Conservation (phyloP, 2,329 filamentous ascomycete genomes). For the Apiospora malaysiana region DNA sequence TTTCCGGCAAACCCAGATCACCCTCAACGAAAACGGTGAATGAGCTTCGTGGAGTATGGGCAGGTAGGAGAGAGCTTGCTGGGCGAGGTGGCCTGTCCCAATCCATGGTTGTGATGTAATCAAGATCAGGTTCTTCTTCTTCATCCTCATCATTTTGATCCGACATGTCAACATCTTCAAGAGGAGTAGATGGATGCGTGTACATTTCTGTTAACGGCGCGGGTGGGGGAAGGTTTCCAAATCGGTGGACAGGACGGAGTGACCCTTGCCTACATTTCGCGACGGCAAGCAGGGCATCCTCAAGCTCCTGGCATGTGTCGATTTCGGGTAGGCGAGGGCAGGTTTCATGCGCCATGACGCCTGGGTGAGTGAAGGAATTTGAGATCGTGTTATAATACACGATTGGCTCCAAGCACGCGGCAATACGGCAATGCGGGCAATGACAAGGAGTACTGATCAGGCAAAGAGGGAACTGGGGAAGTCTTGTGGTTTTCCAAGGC, state of each 20-base stretch:
- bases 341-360: neutral
- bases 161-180: neutral
- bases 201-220: too few species aligned
- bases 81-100: neutral
- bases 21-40: neutral
- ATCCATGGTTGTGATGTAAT: neutral
- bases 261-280: too few species aligned
- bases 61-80: neutral
- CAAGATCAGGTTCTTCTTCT: neutral
- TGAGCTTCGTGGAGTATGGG: neutral
- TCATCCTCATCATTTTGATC: neutral
- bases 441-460: too few species aligned
- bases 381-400: neutral
- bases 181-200: neutral
- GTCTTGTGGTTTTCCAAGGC: too few species aligned
- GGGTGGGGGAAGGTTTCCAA: neutral
- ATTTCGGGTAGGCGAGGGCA: neutral
- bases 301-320: neutral
- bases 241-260: neutral
- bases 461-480: too few species aligned
- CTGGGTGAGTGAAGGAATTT: too few species aligned
- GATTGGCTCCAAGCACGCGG: neutral
- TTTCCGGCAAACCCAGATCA: neutral
- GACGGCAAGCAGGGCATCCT: neutral
- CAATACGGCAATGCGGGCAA: too few species aligned